phyloP scores from a whole-genome alignment of 129 eudicot species.

The Ambrosia artemisiifolia region DNA sequence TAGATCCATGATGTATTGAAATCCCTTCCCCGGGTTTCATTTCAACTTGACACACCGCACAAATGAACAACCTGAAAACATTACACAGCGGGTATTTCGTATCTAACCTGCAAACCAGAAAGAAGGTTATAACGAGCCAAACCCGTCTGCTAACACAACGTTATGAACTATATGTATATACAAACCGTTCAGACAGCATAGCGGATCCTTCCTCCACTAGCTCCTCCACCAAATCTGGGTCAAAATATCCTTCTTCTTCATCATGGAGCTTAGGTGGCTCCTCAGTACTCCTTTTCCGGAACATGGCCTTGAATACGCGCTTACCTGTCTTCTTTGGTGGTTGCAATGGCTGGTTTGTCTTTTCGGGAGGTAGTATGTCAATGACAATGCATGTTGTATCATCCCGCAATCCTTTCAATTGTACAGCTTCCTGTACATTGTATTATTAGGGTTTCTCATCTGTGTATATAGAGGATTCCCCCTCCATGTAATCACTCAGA shows the following conservation, averaged over 20 bases:
- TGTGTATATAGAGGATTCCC: too few relatives aligned
- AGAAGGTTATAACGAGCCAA: not conserved
- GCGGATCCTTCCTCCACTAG: constrained; percentile 96
- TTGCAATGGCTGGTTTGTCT: constrained; percentile 50
- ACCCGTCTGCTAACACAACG: not conserved
- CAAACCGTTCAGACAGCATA: constrained; percentile 79
- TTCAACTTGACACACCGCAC: constrained; percentile 93
- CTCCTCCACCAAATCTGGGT: constrained; percentile 85
- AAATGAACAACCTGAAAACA: constrained; percentile 79
- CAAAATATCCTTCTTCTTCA: constrained; percentile 55
- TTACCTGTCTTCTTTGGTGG: constrained; percentile 77
- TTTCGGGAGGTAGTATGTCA: constrained; percentile 72
- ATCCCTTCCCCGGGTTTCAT: constrained; percentile 97
- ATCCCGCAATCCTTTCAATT: constrained; percentile 80
- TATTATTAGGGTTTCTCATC: not conserved
- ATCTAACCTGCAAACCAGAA: constrained; percentile 60
- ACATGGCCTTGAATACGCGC: constrained; percentile 79
- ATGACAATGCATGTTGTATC: constrained; percentile 97
- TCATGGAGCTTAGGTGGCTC: constrained; percentile 49
- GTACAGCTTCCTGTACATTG: constrained; percentile 70
- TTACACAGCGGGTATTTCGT: constrained; percentile 88
- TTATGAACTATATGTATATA: not conserved
- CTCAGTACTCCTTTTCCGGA: constrained; percentile 64
- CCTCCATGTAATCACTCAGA: too few relatives aligned
- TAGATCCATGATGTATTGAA: constrained; percentile 66